Evolutionary conservation across 306 rosid species (phyloP), one percentile per base, ranked within the genome.

Genomic region (Quercus aquifolioides): DNA sequence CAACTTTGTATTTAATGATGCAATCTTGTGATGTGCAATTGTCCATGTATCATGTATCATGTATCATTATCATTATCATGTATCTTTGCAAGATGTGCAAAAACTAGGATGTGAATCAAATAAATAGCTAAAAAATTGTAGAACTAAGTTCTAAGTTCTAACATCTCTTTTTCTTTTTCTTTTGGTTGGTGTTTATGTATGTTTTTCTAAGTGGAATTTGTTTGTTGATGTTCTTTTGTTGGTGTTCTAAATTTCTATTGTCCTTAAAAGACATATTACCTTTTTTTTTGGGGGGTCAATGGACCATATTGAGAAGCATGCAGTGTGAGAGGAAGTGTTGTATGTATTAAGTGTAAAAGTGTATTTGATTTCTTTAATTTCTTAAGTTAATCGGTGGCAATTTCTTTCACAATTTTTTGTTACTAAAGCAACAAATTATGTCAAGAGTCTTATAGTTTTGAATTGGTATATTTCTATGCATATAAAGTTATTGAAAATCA

Each of bases 1-100:
- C 65, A n/a, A 76, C 71, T 75, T 31, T 79, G 18, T 58, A 23
- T 55, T 55, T 6, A 64, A 21, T 73, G 56, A 52, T 67, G 59
- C 35, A 30, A 19, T 8, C 71, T 33, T 65, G 71, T 31, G 8
- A 65, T 65, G 49, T 31, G 13, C 14, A 59, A 20, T 4, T 59
- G 12, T 31, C 25, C 25, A 33, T 65, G 71, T 65, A 33, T 33
- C 25, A 6, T 64, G 43, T 64, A 28, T 18, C 19, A 14, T 56
- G 62, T 56, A n/a, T 57, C 11, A 57, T 56, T 56, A 19, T 56
- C 43, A 35, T 35, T 64, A 30, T 19, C 21, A 5, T 58, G 64
- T 58, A 20, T 58, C 13, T 20, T 20, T 19, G 28, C 64, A 20
- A 26, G 23, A 21, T 58, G 64, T 58, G 38, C 4, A 31, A 35